Evolutionary conservation across 2,329 filamentous ascomycete species (phyloP).

Genomic region (Penicillium sp.): DNA sequence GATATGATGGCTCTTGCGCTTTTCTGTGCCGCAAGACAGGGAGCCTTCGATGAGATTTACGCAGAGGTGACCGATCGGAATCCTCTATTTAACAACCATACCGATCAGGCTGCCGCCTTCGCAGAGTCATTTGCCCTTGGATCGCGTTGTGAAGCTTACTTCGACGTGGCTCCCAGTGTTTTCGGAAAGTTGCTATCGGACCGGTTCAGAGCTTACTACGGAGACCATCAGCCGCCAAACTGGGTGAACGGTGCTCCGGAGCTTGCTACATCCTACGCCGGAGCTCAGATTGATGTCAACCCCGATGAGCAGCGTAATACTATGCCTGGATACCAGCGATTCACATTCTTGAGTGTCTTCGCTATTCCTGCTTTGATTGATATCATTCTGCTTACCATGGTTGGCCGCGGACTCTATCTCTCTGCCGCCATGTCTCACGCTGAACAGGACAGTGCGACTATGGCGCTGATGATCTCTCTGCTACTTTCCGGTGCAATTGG

Average conservation of each 20-base stretch:
- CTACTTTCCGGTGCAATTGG: slow-evolving; percentile 61
- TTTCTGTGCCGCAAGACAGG: slow-evolving; percentile 58
- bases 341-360: slow-evolving; percentile 62
- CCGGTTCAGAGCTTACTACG: slow-evolving; percentile 47
- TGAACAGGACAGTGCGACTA: slow-evolving; percentile 55
- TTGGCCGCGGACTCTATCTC: slow-evolving; percentile 62
- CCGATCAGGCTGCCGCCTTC: slow-evolving; percentile 64
- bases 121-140: slow-evolving; percentile 64
- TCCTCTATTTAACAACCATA: slow-evolving; percentile 60
- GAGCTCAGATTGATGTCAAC: slow-evolving; percentile 55
- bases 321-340: slow-evolving; percentile 51
- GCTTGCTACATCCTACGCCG: slow-evolving; percentile 54
- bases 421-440: slow-evolving; percentile 55
- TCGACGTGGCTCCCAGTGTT: slow-evolving; percentile 54
- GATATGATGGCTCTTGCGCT: slow-evolving; percentile 59
- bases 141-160: slow-evolving; percentile 63
- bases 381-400: slow-evolving; percentile 58
- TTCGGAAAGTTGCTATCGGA: slow-evolving; percentile 47
- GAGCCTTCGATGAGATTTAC: slow-evolving; percentile 63
- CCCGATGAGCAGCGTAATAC: slow-evolving; percentile 45
- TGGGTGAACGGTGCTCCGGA: slow-evolving; percentile 52
- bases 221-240: slow-evolving; percentile 50
- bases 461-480: slow-evolving; percentile 59
- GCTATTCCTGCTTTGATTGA: slow-evolving; percentile 63
- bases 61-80: slow-evolving; percentile 63